phyloP scores from a whole-genome alignment of 768 basidiomycete species.

The Melanogaster broomeanus region DNA sequence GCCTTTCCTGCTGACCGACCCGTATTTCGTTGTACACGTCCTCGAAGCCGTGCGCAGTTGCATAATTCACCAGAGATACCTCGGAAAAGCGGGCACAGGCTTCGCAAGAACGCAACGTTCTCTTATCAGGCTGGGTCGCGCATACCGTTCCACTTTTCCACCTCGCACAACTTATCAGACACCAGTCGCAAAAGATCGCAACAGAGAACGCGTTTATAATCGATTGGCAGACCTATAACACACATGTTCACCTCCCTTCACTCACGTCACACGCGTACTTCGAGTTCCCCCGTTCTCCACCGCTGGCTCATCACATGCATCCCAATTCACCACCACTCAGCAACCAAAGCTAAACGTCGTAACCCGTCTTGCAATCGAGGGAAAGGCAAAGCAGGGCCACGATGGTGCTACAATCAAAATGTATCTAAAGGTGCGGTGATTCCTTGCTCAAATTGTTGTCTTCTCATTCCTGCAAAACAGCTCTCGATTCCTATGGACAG shows the following conservation, averaged over 20 bases:
- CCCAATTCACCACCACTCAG: conserved; percentile 46
- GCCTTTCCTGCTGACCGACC: conserved; percentile 8
- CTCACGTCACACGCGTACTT: conserved; percentile 30
- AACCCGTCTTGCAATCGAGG: conserved; percentile 73
- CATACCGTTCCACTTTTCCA: conserved; percentile 3
- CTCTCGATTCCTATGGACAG: conserved; percentile 68
- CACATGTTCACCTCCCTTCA: conserved; percentile 19
- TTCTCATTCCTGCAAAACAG: conserved; percentile 33
- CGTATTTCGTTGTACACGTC: conserved; percentile 12
- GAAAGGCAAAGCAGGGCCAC: conserved; percentile 63
- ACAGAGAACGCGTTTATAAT: background rate
- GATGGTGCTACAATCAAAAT: conserved; percentile 71
- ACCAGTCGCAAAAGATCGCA: background rate
- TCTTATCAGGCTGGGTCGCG: conserved; percentile 1
- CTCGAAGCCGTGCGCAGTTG: conserved; percentile 6
- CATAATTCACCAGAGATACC: background rate
- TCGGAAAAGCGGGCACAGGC: background rate
- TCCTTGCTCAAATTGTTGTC: background rate
- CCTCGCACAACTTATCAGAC: background rate
- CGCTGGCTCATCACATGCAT: conserved; percentile 46
- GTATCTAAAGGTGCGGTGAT: conserved; percentile 67
- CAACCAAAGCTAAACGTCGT: conserved; percentile 64
- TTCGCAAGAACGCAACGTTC: background rate
- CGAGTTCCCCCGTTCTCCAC: conserved; percentile 33
- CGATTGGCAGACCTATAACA: background rate